A percentile compares a stretch with the other conserved stretches of the same genome.
phyloP scores from a whole-genome alignment of 805 yeast species.

The Wickerhamomyces subpelliculosus region DNA sequence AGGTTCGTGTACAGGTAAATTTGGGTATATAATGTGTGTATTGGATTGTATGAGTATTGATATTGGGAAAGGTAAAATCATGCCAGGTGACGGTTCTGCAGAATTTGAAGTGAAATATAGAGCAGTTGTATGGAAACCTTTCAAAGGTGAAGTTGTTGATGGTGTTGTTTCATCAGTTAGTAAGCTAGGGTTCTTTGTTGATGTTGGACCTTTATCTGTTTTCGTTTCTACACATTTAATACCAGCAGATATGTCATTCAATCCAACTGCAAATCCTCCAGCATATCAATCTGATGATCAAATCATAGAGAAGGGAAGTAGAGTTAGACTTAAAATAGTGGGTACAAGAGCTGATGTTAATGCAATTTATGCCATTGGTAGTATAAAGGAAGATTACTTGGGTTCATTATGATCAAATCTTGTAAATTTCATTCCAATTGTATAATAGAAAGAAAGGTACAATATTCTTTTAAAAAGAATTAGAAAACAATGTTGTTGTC shows the following conservation, averaged over 20 bases:
- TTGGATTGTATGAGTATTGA: constrained; percentile 91
- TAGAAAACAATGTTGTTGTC: background rate
- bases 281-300: constrained; percentile 95
- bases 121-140: constrained; percentile 97
- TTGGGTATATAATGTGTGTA: constrained; percentile 95
- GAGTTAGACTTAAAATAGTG: constrained; percentile 89
- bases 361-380: constrained; percentile 94
- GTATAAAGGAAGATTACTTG: constrained; percentile 94
- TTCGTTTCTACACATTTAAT: constrained; percentile 92
- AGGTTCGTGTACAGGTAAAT: constrained; percentile 98
- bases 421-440: too few species aligned
- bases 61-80: constrained; percentile 87
- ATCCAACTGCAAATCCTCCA: constrained; percentile 97
- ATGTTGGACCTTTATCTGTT: constrained; percentile 93
- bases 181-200: constrained; percentile 94
- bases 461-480: background rate
- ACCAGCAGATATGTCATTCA: constrained; percentile 88
- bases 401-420: constrained; percentile 69
- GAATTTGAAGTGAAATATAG: constrained; percentile 94
- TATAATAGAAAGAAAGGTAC: background rate
- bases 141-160: constrained; percentile 98
- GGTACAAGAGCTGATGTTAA: constrained; percentile 98
- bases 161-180: constrained; percentile 92
- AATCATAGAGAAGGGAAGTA: constrained; percentile 87
- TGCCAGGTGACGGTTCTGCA: constrained; percentile 90